Evolutionary conservation across 371 early-diverging fungal genomes (phyloP), one percentile per base, ranked within the genome.

Genomic region (Encephalitozoon hellem): DNA sequence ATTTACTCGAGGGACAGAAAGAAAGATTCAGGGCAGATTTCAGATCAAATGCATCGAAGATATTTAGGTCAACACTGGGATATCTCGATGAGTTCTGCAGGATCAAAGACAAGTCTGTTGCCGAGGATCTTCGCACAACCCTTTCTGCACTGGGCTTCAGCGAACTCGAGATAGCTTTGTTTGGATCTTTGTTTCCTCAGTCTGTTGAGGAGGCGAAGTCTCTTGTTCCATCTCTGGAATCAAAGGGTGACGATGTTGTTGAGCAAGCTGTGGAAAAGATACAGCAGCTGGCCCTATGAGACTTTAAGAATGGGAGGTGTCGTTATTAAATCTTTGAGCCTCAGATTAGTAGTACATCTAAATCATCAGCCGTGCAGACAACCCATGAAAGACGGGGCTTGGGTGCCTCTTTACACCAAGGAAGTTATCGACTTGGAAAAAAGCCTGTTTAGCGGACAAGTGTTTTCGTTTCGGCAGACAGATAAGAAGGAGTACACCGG

Each of bases 401-500:
- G 78, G 78, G 51, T 4, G 15, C 5, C 32, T 41, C 47, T 81
- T 49, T 8, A 71, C 9, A 67, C 54, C 0, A 6, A 34, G 21
- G 72, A 76, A 34, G 32, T 38, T 1, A 68, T 82, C 11, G 53
- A 80, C 70, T 43, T 82, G 43, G 64, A 80, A 18, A 25, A 51
- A 30, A 82, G 80, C 26, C 42, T 82, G n/a, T 74, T 69, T 45
- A 82, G 83, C 54, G 83, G 83, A 39, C 83, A 82, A 69, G 55
- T 80, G 30, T 82, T 82, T 77, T 59, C 72, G 45, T 82, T 82
- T 68, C 23, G 64, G 51, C 34, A 68, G 51, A 65, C 66, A 9
- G 77, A 30, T 18, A 23, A 49, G 26, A 34, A 49, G 32, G 53
- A 63, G 53, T 75, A 68, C 53, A 43, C 59, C 4, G 80, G 83